Evolutionary conservation across 345 rosid genomes (phyloP).

Genomic region (Geranium brycei): DNA sequence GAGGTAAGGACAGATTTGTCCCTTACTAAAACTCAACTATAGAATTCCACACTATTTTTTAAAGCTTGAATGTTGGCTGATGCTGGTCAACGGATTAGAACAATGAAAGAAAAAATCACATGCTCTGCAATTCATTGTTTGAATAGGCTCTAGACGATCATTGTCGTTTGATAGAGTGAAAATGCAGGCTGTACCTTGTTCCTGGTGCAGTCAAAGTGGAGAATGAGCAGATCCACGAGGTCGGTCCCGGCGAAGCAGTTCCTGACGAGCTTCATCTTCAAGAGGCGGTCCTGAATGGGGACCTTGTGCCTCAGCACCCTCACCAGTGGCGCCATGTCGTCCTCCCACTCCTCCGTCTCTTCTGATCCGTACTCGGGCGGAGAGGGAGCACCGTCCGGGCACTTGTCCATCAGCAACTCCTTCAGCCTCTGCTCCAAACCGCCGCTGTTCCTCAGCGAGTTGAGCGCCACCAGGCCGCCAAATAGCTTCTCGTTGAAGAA

Average conservation of each 20-base stretch:
- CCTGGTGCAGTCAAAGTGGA: constrained; percentile 59
- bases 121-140: too few relatives aligned
- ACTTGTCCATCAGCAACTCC: constrained; percentile 39
- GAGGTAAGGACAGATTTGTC: too few relatives aligned
- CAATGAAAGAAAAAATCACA: too few relatives aligned
- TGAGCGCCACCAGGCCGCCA: constrained; percentile 71
- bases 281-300: constrained; percentile 68
- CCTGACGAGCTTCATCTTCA: constrained; percentile 79
- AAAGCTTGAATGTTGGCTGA: too few relatives aligned
- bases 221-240: constrained; percentile 54
- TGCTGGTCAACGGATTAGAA: too few relatives aligned
- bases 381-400: constrained; percentile 46
- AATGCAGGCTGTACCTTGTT: constrained; percentile 36
- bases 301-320: constrained; percentile 37
- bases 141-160: not conserved
- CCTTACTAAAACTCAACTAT: too few relatives aligned
- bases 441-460: constrained; percentile 65
- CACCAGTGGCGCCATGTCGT: constrained; percentile 36
- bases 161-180: constrained; percentile 1
- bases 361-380: constrained; percentile 55
- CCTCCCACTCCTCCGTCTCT: constrained; percentile 34
- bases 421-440: constrained; percentile 40
- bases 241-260: constrained; percentile 75
- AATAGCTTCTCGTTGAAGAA: constrained; percentile 73
- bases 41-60: too few relatives aligned